Base-by-base conservation (phyloP, 2,329 filamentous ascomycete genomes). In the Hymenoscyphus fraxineus region DNA sequence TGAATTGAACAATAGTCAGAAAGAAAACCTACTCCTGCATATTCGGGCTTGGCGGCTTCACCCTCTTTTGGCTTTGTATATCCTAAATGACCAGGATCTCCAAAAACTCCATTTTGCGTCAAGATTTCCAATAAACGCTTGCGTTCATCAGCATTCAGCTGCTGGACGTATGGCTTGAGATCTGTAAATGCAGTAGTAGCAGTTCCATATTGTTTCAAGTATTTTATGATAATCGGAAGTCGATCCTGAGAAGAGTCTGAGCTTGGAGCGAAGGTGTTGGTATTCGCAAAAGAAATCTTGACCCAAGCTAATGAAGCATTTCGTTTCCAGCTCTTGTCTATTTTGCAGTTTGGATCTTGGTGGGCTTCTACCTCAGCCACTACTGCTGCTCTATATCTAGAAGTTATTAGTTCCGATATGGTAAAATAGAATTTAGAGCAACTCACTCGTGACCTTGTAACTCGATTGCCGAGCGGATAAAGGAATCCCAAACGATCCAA, bases 251-350 rank as follows among this genome's bases (percentile, higher is more conserved):
- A 16, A 39, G 39, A 38, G n/a, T 55, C 62, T 22, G 64, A 40
- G 2, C 22, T 41, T 19, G 32, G 40, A 51, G 56, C 56, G 44
- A 67, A 67, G n/a, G 62, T 16, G 3, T 40, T 59, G 38, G 40
- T 58, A 31, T 16, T 64, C 44, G 69, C 67, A 51, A 74, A 73
- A 19, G 65, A 62, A 38, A 71, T 61, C 19, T 67, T 71, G 3
- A 74, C 66, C 65, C 62, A 67, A 10, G 75, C 73, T 9, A 76
- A 63, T 44, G 72, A 73, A 6, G 74, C 75, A 66, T 76, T 76
- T 66, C 75, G 68, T 64, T 68, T 70, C 70, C 72, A 75, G 31
- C 70, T 74, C 54, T 76, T 76, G 58, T 76, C 74, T 47, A 75
- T 67, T 16, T 70, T 69, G 39, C 70, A 73, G 15, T 59, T 59